A percentile compares a stretch with the other conserved stretches of the same genome.
These are phyloP conservation scores for Salvia hispanica DNA, from an alignment of 257 asterid species.

Conservation along the genomic window DNA sequence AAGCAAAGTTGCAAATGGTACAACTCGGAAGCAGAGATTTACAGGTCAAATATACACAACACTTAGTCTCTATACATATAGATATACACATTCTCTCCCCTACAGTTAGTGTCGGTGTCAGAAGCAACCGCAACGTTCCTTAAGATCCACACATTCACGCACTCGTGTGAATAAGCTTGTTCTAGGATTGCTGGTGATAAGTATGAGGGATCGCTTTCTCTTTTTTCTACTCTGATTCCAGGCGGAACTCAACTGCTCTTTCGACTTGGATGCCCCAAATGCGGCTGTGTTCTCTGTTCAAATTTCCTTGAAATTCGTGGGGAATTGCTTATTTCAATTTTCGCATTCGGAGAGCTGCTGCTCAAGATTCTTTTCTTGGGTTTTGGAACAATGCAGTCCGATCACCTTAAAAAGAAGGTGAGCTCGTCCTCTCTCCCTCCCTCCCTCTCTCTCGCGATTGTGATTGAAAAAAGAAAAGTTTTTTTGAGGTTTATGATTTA, in stretches of 20 bases:
- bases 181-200: slow-evolving; percentile 49
- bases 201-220: slow-evolving; percentile 62
- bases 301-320: slow-evolving; percentile 14
- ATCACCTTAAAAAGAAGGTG: slow-evolving; percentile 81
- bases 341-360: slow-evolving; percentile 16
- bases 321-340: slow-evolving; percentile 6
- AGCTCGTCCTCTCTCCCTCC: slow-evolving; percentile 29
- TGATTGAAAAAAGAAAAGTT: not conserved
- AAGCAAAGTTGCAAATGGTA: not conserved
- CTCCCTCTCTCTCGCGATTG: slow-evolving; percentile 1
- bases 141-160: slow-evolving; percentile 48
- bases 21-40: slow-evolving; percentile 29
- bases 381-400: slow-evolving; percentile 65
- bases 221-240: slow-evolving; percentile 42
- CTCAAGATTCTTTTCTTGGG: slow-evolving; percentile 11
- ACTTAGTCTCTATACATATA: not conserved
- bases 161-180: slow-evolving; percentile 16
- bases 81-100: slow-evolving; percentile 7
- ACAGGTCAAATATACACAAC: slow-evolving; percentile 8
- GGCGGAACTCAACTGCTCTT: slow-evolving; percentile 58
- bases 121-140: slow-evolving; percentile 48
- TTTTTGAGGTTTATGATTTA: slow-evolving; percentile 11
- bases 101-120: slow-evolving; percentile 57
- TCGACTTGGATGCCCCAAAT: slow-evolving; percentile 76
- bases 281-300: slow-evolving; percentile 57